These are phyloP conservation scores for Pyricularia sp. DNA, from an alignment of 2,329 filamentous ascomycete species.

Conservation along the genomic window DNA sequence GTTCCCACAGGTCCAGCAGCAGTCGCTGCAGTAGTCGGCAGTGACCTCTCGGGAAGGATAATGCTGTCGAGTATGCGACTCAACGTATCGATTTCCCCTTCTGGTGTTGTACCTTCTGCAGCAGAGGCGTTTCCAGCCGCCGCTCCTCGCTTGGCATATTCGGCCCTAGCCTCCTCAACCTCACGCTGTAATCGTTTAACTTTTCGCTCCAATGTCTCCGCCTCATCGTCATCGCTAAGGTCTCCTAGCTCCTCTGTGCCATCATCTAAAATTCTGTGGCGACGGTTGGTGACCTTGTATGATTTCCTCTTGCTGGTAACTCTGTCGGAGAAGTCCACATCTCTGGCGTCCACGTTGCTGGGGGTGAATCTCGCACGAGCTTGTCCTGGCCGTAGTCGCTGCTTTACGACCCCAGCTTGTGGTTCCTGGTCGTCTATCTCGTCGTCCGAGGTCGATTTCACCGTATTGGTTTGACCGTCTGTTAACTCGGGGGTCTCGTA, in stretches of 20 bases:
- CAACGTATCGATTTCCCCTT: conserved; percentile 44
- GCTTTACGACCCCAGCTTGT: conserved; percentile 60
- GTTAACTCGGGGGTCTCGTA: conserved; percentile 94
- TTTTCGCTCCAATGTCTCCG: conserved; percentile 67
- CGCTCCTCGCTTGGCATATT: conserved; percentile 45
- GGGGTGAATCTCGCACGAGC: conserved; percentile 75
- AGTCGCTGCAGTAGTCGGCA: not conserved
- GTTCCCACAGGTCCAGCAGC: not conserved
- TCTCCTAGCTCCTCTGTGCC: conserved; percentile 63
- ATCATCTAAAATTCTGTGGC: conserved; percentile 52
- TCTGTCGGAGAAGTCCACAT: conserved; percentile 84
- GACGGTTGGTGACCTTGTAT: conserved; percentile 66
- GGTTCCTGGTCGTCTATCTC: conserved; percentile 56
- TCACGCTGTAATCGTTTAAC: conserved; percentile 77
- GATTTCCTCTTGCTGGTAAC: conserved; percentile 74
- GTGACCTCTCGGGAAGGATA: conserved; percentile 22
- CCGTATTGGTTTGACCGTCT: conserved; percentile 55
- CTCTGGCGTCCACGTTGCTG: conserved; percentile 63
- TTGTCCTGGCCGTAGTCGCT: conserved; percentile 65
- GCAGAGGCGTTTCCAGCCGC: conserved; percentile 35
- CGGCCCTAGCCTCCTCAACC: conserved; percentile 62
- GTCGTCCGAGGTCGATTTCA: conserved; percentile 49
- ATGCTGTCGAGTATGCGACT: conserved; percentile 65
- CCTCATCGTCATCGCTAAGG: conserved; percentile 63
- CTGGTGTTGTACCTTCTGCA: not conserved